phyloP scores from a whole-genome alignment of 192 early-diverging fungal genomes.

The Rhizophagus clarus region DNA sequence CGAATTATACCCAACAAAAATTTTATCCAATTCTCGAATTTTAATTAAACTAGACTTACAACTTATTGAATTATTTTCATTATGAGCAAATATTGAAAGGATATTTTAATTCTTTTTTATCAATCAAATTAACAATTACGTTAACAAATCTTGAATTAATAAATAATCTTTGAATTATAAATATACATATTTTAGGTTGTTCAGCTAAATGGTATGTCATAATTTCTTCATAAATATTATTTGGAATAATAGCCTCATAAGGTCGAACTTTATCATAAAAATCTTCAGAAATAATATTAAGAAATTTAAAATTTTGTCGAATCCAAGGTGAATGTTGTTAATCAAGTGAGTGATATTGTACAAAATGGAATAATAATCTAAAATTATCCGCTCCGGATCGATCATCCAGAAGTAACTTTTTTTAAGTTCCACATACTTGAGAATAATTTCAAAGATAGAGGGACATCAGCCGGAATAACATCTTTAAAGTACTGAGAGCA shows the following conservation, averaged over 20 bases:
- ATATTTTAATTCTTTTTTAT: too few species aligned
- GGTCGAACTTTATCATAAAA: constrained; percentile 11
- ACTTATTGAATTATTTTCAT: too few species aligned
- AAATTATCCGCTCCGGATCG: constrained; percentile 3
- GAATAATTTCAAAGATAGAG: neutral
- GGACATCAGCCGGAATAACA: neutral
- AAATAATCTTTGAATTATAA: too few species aligned
- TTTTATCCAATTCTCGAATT: neutral
- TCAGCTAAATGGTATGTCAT: neutral
- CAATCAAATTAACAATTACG: neutral
- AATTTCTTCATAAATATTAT: neutral
- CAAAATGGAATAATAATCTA: neutral
- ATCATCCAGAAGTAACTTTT: too few species aligned
- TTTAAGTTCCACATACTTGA: too few species aligned
- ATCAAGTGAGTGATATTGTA: constrained; percentile 8
- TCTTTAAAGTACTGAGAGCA: too few species aligned
- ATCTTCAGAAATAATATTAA: neutral
- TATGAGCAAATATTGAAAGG: neutral
- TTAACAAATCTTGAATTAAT: too few species aligned
- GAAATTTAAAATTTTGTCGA: constrained; percentile 2
- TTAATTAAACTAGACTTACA: neutral
- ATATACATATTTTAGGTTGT: too few species aligned
- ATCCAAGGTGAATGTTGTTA: constrained; percentile 7
- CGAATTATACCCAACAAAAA: neutral
- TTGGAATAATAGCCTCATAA: neutral